phyloP scores from a whole-genome alignment of 108 stramenopile genomes.

The Nitzschia inconspicua region DNA sequence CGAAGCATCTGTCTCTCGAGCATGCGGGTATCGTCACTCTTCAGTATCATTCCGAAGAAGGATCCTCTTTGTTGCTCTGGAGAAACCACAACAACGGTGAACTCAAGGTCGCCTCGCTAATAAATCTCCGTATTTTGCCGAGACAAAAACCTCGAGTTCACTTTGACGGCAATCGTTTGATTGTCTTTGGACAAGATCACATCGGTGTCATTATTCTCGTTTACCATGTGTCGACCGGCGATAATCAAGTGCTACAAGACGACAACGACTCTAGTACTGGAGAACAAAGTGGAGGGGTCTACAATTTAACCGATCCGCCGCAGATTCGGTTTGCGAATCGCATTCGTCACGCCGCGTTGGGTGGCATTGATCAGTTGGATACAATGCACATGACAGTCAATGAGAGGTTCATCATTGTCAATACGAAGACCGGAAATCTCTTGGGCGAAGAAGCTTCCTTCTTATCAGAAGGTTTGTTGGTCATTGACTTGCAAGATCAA shows the following conservation, averaged over 20 bases:
- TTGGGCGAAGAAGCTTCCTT: slow-evolving; percentile 34
- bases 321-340: slow-evolving; percentile 43
- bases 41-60: slow-evolving; percentile 38
- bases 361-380: slow-evolving; percentile 56
- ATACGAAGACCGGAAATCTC: slow-evolving; percentile 62
- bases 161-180: slow-evolving; percentile 56
- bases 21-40: slow-evolving; percentile 55
- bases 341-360: slow-evolving; percentile 59
- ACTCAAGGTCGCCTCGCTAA: slow-evolving; percentile 43
- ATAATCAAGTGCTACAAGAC: not conserved
- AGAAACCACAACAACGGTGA: slow-evolving; percentile 7
- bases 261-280: slow-evolving; percentile 7
- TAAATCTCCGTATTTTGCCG: slow-evolving; percentile 52
- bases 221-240: slow-evolving; percentile 46
- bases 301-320: slow-evolving; percentile 16
- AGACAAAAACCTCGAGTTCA: slow-evolving; percentile 43
- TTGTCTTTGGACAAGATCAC: slow-evolving; percentile 72
- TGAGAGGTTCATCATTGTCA: slow-evolving; percentile 63
- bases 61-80: slow-evolving; percentile 56
- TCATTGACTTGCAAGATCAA: slow-evolving; percentile 54
- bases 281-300: slow-evolving; percentile 19
- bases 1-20: slow-evolving; percentile 42
- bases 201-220: slow-evolving; percentile 59
- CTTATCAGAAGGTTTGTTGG: slow-evolving; percentile 49
- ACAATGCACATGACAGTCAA: slow-evolving; percentile 55